Evolutionary conservation across 2,329 filamentous ascomycete genomes (phyloP).

Genomic region (Ceratocystis huliohia): DNA sequence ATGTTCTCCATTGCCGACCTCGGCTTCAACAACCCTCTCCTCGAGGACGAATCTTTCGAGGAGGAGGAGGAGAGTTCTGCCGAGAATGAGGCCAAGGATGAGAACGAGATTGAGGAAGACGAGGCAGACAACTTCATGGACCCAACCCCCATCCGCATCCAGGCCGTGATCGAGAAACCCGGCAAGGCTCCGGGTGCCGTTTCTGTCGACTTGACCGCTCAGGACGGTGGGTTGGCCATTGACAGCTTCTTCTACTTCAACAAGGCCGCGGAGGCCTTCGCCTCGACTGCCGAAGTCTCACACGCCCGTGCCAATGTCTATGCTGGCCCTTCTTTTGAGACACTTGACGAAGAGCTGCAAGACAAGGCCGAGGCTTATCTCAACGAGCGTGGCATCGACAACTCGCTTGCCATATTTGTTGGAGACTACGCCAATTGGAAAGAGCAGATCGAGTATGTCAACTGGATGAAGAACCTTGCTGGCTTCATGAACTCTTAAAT

Average conservation of each 20-base stretch:
- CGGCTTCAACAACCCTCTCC: slow-evolving; percentile 49
- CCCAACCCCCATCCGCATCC: slow-evolving; percentile 62
- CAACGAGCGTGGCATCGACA: slow-evolving; percentile 85
- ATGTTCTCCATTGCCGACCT: slow-evolving; percentile 78
- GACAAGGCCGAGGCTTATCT: slow-evolving; percentile 83
- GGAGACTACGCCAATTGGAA: slow-evolving; percentile 96
- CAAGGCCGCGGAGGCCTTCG: slow-evolving; percentile 63
- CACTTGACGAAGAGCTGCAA: slow-evolving; percentile 92
- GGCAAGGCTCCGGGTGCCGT: slow-evolving; percentile 59
- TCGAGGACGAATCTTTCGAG: slow-evolving; percentile 43
- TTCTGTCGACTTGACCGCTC: slow-evolving; percentile 71
- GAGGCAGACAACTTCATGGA: slow-evolving; percentile 36
- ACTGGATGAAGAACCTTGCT: slow-evolving; percentile 82
- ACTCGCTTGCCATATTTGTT: slow-evolving; percentile 74
- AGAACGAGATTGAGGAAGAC: slow-evolving; percentile 41
- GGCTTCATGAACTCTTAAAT: slow-evolving; percentile 51
- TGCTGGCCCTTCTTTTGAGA: slow-evolving; percentile 82
- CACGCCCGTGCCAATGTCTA: slow-evolving; percentile 69
- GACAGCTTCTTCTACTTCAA: slow-evolving; percentile 85
- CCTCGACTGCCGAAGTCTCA: slow-evolving; percentile 60
- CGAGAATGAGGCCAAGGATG: slow-evolving; percentile 41
- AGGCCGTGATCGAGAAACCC: slow-evolving; percentile 79
- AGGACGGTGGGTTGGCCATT: slow-evolving; percentile 75
- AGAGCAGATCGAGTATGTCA: slow-evolving; percentile 94
- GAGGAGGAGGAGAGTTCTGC: slow-evolving; percentile 40